Conservation (phyloP, 78 protist genomes). For the Monocercomonoides exilis region DNA sequence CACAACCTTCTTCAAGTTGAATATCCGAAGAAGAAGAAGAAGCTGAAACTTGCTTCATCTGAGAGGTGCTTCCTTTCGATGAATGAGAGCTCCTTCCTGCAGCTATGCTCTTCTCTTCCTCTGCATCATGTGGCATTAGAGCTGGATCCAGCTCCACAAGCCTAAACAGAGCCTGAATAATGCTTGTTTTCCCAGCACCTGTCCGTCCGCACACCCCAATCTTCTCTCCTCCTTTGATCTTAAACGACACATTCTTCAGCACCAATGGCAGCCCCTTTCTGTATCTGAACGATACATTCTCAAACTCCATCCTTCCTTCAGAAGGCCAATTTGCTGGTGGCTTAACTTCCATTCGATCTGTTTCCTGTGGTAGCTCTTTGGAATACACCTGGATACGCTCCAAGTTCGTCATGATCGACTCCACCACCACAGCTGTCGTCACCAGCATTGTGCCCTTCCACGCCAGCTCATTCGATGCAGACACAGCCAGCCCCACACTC, state of each 20-base stretch:
- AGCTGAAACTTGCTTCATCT: no score
- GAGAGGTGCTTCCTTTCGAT: no score
- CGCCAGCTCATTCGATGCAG: not conserved
- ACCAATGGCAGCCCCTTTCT: constrained; percentile 38
- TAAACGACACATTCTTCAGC: not conserved
- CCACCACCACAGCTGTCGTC: not conserved
- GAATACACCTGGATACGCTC: constrained; percentile 8
- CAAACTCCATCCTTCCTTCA: not conserved
- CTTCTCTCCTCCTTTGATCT: constrained; percentile 50
- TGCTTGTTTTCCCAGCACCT: constrained; percentile 73
- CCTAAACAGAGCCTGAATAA: constrained; percentile 67
- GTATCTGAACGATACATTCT: constrained; percentile 36
- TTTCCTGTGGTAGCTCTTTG: not conserved
- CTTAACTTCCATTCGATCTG: not conserved
- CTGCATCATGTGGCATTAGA: not conserved
- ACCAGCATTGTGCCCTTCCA: not conserved
- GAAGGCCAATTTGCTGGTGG: constrained; percentile 35
- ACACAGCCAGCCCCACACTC: not conserved
- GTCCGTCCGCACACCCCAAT: constrained; percentile 88
- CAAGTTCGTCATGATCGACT: constrained; percentile 5
- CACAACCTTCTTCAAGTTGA: no score
- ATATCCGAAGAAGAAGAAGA: no score
- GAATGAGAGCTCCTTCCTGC: not conserved
- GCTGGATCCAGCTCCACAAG: constrained; percentile 39
- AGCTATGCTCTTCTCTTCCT: not conserved